Evolutionary conservation across 2,329 filamentous ascomycete genomes (phyloP), one percentile per base, ranked within the genome.

Genomic region (Colletotrichum horii): DNA sequence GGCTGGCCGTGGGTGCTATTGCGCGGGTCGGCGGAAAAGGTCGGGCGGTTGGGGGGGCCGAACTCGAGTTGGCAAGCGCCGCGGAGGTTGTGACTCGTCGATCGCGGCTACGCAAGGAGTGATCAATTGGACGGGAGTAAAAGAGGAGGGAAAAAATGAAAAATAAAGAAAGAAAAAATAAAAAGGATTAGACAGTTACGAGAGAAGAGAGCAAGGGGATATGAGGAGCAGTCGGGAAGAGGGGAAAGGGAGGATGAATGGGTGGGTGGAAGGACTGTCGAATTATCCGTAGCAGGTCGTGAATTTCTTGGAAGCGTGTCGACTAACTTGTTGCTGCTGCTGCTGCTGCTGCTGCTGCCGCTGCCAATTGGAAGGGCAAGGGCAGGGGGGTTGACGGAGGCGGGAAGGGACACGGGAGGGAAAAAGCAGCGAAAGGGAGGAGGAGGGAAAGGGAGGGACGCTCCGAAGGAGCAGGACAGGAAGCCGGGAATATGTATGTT

Each of bases 171-270:
- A 34, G 38, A 24, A 58, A 58, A 14, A 30, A 32, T 28, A 34
- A 24, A 58, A 58, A 14, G 36, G 30, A 36, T 60, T 82, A 81
- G 80, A 81, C 81, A 77, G 79, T 80, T 80, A 81, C 78, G 78
- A 78, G 78, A 78, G 80, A 79, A 80, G 80, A 60, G 34, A 61
- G 32, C 19, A 34, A 61, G 30, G 28, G 58, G 19, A 34, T 15
- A 7, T 14, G 28, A 61, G 30, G 58, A 22, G 28, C 19, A 61
- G n/a, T 34, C n/a, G 28, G n/a, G n/a, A 14, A 52, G 43, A 52
- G 43, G 43, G 22, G 65, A 36, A 28, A 67, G 52, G 48, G 52
- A 58, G 52, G 56, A 67, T 30, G 70, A 60, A 28, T 48, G 24
- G 69, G 68, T 36, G 38, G 36, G 19, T 15, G 30, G 28, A 36